Conservation (phyloP, 2,329 filamentous ascomycete genomes). For the Tolypocladium pustulatum region DNA sequence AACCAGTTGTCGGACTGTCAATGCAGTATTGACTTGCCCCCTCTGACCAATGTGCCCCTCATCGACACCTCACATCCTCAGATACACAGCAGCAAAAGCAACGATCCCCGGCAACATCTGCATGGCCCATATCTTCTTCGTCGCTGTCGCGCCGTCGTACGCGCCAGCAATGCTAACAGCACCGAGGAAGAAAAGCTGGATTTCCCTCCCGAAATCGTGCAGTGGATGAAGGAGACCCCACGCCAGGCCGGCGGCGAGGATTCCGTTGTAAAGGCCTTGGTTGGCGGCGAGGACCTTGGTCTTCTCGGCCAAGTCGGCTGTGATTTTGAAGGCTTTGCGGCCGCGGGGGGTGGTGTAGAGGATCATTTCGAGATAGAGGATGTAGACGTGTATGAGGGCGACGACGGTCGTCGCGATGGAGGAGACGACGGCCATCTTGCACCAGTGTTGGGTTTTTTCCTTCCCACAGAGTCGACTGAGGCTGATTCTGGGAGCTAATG, state of each 20-base stretch:
- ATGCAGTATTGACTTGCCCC: too few relatives aligned
- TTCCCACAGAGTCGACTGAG: neutral
- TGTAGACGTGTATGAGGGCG: constrained; percentile 34
- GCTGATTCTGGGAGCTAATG: neutral
- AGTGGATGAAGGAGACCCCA: constrained; percentile 38
- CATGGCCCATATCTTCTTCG: constrained; percentile 29
- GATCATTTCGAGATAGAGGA: constrained; percentile 37
- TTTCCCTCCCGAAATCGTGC: constrained; percentile 27
- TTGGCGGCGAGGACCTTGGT: constrained; percentile 36
- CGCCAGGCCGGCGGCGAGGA: constrained; percentile 35
- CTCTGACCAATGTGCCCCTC: neutral
- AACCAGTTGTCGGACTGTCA: too few relatives aligned
- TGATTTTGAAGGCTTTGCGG: constrained; percentile 31
- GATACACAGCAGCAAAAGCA: neutral
- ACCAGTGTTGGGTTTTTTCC: neutral
- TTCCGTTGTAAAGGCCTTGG: constrained; percentile 43
- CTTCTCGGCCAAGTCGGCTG: constrained; percentile 32
- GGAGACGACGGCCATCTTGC: constrained; percentile 10
- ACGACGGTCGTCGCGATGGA: constrained; percentile 25
- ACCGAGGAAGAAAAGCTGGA: constrained; percentile 36
- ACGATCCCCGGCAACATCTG: constrained; percentile 23
- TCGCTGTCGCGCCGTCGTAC: constrained; percentile 32
- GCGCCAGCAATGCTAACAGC: constrained; percentile 33
- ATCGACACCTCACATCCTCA: constrained; percentile 7
- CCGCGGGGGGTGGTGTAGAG: constrained; percentile 37